Conservation (phyloP, 2,329 filamentous ascomycete species). For the Neurospora sp. region DNA sequence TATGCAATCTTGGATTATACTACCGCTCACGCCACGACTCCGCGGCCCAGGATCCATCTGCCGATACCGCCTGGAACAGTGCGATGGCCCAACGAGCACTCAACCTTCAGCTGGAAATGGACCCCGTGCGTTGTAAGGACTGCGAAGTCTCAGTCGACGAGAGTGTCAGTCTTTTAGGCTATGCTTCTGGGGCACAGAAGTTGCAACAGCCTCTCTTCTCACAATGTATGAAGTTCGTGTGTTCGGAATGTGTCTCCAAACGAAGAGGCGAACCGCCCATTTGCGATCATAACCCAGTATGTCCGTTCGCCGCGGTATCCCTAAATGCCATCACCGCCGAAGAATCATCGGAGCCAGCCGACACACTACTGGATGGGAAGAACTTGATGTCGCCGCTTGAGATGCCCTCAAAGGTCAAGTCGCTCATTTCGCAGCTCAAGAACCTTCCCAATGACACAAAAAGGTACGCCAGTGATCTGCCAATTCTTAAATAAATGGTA, state of each 20-base stretch:
- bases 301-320: slow-evolving; percentile 18
- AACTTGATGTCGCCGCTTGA: not conserved
- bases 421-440: slow-evolving; percentile 24
- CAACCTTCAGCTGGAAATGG: slow-evolving; percentile 23
- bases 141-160: slow-evolving; percentile 20
- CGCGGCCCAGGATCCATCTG: not conserved
- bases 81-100: slow-evolving; percentile 25
- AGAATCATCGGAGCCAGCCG: slow-evolving; percentile 2
- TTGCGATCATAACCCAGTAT: slow-evolving; percentile 21
- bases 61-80: not conserved
- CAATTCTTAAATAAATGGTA: not conserved
- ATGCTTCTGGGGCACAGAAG: not conserved
- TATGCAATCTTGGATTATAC: slow-evolving; percentile 36
- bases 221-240: slow-evolving; percentile 25
- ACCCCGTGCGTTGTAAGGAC: slow-evolving; percentile 17
- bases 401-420: slow-evolving; percentile 22
- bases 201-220: slow-evolving; percentile 18
- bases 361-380: not conserved
- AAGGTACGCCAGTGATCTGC: not conserved
- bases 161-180: slow-evolving; percentile 15
- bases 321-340: slow-evolving; percentile 16
- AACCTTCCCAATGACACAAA: slow-evolving; percentile 12
- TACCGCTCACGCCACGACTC: slow-evolving; percentile 25
- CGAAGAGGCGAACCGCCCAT: not conserved
- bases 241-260: slow-evolving; percentile 20